A percentile compares a stretch with the other conserved stretches of the same genome.
phyloP scores from a whole-genome alignment of 495 filamentous ascomycete genomes.

The Xylaria flabelliformis region DNA sequence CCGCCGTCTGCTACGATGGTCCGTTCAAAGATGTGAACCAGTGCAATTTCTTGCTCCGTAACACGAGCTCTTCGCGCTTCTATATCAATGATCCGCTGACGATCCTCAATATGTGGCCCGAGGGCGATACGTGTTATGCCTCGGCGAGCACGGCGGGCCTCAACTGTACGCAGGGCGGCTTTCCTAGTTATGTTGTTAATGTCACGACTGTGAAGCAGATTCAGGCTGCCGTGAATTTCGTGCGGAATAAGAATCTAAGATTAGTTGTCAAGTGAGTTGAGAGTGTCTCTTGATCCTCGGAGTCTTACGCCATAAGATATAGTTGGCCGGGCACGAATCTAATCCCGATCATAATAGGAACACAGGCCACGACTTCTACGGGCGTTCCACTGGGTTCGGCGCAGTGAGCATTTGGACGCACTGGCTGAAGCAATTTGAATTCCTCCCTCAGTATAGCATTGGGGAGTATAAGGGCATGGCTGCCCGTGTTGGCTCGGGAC shows the following conservation, averaged over 20 bases:
- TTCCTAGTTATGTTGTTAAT: constrained; percentile 66
- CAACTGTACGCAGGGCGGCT: constrained; percentile 62
- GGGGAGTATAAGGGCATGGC: constrained; percentile 51
- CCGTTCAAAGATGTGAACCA: constrained; percentile 49
- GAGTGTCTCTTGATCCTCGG: background rate
- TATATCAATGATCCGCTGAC: constrained; percentile 47
- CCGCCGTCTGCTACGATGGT: constrained; percentile 59
- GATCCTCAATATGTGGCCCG: constrained; percentile 46
- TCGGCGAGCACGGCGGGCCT: constrained; percentile 39
- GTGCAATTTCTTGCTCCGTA: constrained; percentile 44
- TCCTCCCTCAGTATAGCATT: constrained; percentile 45
- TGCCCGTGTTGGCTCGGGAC: constrained; percentile 52
- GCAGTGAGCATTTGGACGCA: constrained; percentile 67
- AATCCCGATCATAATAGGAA: constrained; percentile 62
- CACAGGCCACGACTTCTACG: constrained; percentile 71
- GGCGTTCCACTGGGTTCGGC: constrained; percentile 59
- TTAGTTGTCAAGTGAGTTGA: constrained; percentile 67
- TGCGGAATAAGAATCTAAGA: constrained; percentile 62
- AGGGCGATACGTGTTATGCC: constrained; percentile 51
- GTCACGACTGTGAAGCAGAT: constrained; percentile 62
- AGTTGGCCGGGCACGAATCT: constrained; percentile 48
- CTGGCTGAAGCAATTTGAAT: constrained; percentile 52
- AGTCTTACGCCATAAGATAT: constrained; percentile 28
- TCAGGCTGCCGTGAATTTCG: constrained; percentile 67
- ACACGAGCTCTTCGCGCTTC: constrained; percentile 37